phyloP scores from a whole-genome alignment of 2,329 filamentous ascomycete species.

The Diaporthe velutina region DNA sequence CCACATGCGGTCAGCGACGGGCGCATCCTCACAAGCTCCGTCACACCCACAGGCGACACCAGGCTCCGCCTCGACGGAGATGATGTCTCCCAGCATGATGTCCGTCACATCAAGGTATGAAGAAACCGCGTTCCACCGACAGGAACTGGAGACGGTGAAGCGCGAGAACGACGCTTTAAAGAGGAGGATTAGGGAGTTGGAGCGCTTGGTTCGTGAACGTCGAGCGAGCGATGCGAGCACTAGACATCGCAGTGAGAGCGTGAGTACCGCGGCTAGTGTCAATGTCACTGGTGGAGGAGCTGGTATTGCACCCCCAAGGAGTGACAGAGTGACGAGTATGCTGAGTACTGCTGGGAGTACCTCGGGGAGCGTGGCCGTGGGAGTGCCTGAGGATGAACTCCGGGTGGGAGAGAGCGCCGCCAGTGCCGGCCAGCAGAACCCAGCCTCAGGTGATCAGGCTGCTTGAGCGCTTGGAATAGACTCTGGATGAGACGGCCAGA shows the following conservation, averaged over 20 bases:
- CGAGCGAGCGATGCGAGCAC: slow-evolving; percentile 60
- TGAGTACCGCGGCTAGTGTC: slow-evolving; percentile 49
- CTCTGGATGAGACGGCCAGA: too few species aligned
- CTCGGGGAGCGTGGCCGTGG: slow-evolving; percentile 58
- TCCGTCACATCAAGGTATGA: slow-evolving; percentile 72
- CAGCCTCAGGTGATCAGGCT: neutral
- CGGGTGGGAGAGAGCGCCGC: slow-evolving; percentile 73
- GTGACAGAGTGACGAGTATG: slow-evolving; percentile 60
- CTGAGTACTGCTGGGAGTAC: slow-evolving; percentile 54
- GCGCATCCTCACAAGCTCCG: slow-evolving; percentile 48
- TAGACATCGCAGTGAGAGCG: slow-evolving; percentile 59
- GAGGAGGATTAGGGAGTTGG: slow-evolving; percentile 72
- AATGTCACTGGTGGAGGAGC: slow-evolving; percentile 50
- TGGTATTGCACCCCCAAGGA: slow-evolving; percentile 61
- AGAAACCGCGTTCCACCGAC: slow-evolving; percentile 70
- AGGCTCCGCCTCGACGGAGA: slow-evolving; percentile 52
- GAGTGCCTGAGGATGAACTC: slow-evolving; percentile 71
- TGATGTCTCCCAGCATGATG: slow-evolving; percentile 67
- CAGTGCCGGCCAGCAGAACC: slow-evolving; percentile 53
- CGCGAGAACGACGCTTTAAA: slow-evolving; percentile 74
- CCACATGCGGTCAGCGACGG: slow-evolving; percentile 43
- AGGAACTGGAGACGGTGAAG: slow-evolving; percentile 72
- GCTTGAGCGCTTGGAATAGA: neutral
- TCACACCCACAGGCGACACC: slow-evolving; percentile 57
- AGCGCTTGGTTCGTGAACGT: slow-evolving; percentile 65